Evolutionary conservation across 2,329 filamentous ascomycete species (phyloP).

Genomic region (Pseudogymnoascus sp.): DNA sequence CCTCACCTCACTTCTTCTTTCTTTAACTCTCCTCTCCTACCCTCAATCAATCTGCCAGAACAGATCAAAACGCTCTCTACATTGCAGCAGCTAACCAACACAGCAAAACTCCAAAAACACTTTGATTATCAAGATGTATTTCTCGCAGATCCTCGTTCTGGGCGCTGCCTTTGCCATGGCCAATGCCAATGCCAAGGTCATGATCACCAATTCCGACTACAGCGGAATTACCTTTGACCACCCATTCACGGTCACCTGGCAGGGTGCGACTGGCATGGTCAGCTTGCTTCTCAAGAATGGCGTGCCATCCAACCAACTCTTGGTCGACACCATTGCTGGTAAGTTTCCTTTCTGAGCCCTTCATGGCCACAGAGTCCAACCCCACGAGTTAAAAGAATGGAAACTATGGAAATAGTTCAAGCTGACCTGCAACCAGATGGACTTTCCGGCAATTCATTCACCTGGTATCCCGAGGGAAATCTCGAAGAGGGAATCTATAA

Average conservation of each 20-base stretch:
- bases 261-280: conserved; percentile 23
- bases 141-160: conserved; percentile 24
- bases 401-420: no score
- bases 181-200: conserved; percentile 22
- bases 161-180: conserved; percentile 21
- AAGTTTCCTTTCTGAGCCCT: conserved; percentile 12
- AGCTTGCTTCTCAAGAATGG: conserved; percentile 27
- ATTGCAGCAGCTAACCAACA: not conserved
- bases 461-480: conserved; percentile 20
- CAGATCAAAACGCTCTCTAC: not conserved
- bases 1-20: no score
- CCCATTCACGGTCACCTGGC: conserved; percentile 26
- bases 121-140: conserved; percentile 27
- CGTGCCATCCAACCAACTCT: conserved; percentile 19
- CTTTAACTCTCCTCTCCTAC: not conserved
- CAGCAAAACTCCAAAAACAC: not conserved
- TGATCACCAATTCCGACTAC: conserved; percentile 26
- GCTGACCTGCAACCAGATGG: conserved; percentile 19
- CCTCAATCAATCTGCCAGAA: not conserved
- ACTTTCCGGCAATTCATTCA: conserved; percentile 22
- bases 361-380: no score
- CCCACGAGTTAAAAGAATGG: no score
- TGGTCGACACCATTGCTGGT: conserved; percentile 26
- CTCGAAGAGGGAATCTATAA: conserved; percentile 22
- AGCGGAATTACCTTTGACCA: conserved; percentile 21